Percentiles rank a stretch among this genome's conserved stretches.
Evolutionary conservation across 2,329 filamentous ascomycete genomes (phyloP).

Genomic region (Cryphonectria carpinicola): DNA sequence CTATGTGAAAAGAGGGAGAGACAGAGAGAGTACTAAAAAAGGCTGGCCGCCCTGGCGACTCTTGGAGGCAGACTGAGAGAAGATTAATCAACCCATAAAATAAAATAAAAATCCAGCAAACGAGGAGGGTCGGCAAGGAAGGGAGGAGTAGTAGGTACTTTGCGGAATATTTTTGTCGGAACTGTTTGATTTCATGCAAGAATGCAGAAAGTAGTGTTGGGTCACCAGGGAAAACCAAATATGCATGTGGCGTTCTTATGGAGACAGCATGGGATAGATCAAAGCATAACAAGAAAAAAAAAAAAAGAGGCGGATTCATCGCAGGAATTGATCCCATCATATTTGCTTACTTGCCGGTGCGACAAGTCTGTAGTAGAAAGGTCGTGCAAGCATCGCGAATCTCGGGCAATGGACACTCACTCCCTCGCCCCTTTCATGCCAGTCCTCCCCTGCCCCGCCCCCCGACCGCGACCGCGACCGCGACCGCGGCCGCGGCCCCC

Average conservation of each 20-base stretch:
- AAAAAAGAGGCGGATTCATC: too few species aligned
- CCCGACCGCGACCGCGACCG: slow-evolving; percentile 23
- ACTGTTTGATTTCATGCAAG: not conserved
- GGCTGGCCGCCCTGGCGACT: not conserved
- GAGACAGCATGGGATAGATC: not conserved
- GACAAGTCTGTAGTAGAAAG: too few species aligned
- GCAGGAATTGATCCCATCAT: too few species aligned
- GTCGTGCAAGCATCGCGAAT: not conserved
- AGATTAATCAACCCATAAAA: not conserved
- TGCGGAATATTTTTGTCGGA: not conserved
- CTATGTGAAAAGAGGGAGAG: slow-evolving; percentile 20
- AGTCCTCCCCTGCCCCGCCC: slow-evolving; percentile 23
- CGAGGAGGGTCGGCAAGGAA: not conserved
- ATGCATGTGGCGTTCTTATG: not conserved
- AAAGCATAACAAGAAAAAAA: not conserved
- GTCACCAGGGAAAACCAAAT: not conserved
- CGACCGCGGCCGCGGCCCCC: slow-evolving; percentile 3
- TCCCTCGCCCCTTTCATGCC: not conserved
- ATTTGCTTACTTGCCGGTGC: too few species aligned
- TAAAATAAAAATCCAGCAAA: not conserved
- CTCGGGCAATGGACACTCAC: too few species aligned
- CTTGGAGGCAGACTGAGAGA: not conserved
- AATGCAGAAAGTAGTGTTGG: not conserved
- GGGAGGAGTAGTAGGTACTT: not conserved
- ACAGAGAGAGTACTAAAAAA: not conserved